A percentile compares a stretch with the other conserved stretches of the same genome.
Conservation (phyloP, 306 rosid genomes). For the Corylus avellana region DNA sequence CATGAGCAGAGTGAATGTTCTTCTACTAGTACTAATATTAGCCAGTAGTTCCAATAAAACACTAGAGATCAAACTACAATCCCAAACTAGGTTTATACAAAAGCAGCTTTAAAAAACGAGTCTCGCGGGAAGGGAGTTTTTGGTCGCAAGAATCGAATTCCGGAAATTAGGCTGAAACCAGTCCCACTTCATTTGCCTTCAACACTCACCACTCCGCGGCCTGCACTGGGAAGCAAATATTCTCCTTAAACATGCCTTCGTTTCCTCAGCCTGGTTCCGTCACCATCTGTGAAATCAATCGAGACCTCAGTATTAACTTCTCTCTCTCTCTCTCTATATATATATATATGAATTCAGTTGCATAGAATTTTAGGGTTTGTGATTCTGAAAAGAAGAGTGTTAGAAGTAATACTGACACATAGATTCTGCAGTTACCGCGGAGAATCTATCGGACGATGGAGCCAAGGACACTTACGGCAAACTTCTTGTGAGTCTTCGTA, state of each 20-base stretch:
- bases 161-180: too few relatives aligned
- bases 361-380: constrained; percentile 17
- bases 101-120: too few relatives aligned
- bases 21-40: too few relatives aligned
- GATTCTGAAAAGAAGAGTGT: background rate
- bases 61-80: too few relatives aligned
- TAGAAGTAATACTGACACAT: background rate
- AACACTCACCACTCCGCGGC: background rate
- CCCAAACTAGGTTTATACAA: too few relatives aligned
- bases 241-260: constrained; percentile 53
- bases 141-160: too few relatives aligned
- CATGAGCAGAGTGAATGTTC: too few relatives aligned
- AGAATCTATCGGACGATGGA: constrained; percentile 70
- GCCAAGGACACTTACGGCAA: constrained; percentile 78
- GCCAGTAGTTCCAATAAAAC: too few relatives aligned
- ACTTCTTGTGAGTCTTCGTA: constrained; percentile 50
- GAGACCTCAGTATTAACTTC: constrained; percentile 59
- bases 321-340: background rate
- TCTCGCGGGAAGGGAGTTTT: too few relatives aligned
- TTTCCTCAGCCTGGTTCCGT: constrained; percentile 79
- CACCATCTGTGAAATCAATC: constrained; percentile 93
- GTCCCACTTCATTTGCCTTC: background rate
- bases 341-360: background rate
- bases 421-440: constrained; percentile 67
- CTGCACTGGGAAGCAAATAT: background rate